Percentiles rank a stretch among this genome's conserved stretches.
Evolutionary conservation across 176 grass and related monocot species (phyloP).

Genomic region (Aegilops bicornis): DNA sequence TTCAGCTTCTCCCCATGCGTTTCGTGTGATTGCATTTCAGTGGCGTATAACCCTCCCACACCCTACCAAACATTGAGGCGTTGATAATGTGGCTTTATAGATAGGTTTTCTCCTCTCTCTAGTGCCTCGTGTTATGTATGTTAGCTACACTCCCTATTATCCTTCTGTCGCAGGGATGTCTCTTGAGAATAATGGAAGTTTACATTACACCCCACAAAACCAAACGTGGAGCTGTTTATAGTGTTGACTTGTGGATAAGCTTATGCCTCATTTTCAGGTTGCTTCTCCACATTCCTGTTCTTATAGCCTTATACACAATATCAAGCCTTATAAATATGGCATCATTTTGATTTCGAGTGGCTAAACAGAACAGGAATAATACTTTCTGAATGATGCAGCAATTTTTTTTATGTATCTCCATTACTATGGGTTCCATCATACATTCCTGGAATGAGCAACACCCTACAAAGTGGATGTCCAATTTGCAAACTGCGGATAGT

Average conservation of each 20-base stretch:
- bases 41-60: conserved; percentile 8
- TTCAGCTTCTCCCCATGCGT: conserved; percentile 16
- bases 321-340: neutral
- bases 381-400: neutral
- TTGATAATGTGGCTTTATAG: neutral
- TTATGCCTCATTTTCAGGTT: conserved; percentile 2
- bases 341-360: conserved; percentile 1
- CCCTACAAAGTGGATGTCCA: neutral
- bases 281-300: neutral
- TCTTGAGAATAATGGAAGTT: conserved; percentile 20
- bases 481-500: neutral
- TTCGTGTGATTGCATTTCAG: conserved; percentile 20
- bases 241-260: neutral
- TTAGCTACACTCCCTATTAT: neutral
- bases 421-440: neutral
- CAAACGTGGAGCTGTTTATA: neutral
- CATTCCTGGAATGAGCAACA: conserved; percentile 1
- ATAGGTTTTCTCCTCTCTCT: neutral
- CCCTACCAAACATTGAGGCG: neutral
- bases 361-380: conserved; percentile 17
- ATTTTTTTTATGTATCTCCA: neutral
- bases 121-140: neutral
- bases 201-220: neutral
- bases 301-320: neutral
- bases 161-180: conserved; percentile 1